These are phyloP conservation scores for Metschnikowia vanudenii DNA, from an alignment of 805 yeast genomes.

Conservation along the genomic window DNA sequence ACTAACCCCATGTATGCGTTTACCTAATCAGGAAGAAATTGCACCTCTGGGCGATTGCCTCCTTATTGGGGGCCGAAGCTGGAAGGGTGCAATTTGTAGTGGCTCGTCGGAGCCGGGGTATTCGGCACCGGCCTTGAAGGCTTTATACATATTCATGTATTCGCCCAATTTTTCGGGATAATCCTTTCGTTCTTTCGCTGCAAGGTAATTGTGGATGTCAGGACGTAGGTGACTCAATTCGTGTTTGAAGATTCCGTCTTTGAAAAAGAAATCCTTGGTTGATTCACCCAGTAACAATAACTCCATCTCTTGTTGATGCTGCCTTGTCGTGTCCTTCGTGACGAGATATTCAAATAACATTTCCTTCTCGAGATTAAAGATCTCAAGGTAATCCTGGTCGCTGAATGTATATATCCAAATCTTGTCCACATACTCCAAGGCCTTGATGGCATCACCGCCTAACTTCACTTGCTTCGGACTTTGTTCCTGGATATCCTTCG, in stretches of 20 bases:
- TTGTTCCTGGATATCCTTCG: constrained; percentile 17
- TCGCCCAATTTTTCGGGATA: constrained; percentile 8
- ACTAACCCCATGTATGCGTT: too few relatives aligned
- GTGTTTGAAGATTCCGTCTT: constrained; percentile 5
- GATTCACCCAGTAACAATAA: constrained; percentile 9
- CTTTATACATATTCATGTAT: constrained; percentile 2
- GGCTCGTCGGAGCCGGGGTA: neutral
- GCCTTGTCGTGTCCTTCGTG: constrained; percentile 24
- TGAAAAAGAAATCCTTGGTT: constrained; percentile 12
- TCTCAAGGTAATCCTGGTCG: constrained; percentile 26
- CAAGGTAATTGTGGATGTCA: constrained; percentile 11
- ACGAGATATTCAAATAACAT: constrained; percentile 28
- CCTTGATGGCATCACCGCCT: constrained; percentile 4
- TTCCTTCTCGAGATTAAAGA: constrained; percentile 23
- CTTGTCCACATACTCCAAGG: constrained; percentile 3
- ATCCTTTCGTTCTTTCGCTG: constrained; percentile 3
- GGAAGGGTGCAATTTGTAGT: too few relatives aligned
- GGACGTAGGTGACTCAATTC: constrained; percentile 14
- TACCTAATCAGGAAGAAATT: too few relatives aligned
- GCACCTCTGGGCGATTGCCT: too few relatives aligned
- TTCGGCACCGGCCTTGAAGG: constrained; percentile 3
- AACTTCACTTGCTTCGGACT: constrained; percentile 19
- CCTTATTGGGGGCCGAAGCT: too few relatives aligned
- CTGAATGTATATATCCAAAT: constrained; percentile 20
- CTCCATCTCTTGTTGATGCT: constrained; percentile 30